phyloP scores from a whole-genome alignment of 768 basidiomycete species.

The Chalciporus chontae region DNA sequence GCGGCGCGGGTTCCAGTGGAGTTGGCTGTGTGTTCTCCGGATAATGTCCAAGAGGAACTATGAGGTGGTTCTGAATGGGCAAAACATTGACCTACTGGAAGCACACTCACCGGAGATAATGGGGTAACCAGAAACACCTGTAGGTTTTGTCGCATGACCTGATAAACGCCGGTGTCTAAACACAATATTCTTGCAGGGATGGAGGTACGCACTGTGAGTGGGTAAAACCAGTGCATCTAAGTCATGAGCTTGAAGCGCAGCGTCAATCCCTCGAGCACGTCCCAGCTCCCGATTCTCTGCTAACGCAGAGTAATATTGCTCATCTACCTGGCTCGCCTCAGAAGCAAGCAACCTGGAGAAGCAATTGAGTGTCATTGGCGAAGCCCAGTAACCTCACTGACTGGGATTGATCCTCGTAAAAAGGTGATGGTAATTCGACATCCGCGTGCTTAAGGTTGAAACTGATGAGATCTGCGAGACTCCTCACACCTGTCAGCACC shows the following conservation, averaged over 20 bases:
- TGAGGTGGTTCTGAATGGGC: slow-evolving; percentile 2
- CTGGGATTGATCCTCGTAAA: slow-evolving; percentile 37
- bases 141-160: slow-evolving; percentile 30
- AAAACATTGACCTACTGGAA: background rate
- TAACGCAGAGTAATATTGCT: slow-evolving; percentile 43
- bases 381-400: slow-evolving; percentile 8
- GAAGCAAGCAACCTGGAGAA: slow-evolving; percentile 21
- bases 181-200: background rate
- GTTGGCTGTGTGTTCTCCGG: slow-evolving; percentile 41
- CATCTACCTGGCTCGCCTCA: slow-evolving; percentile 31
- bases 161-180: background rate
- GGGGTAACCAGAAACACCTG: slow-evolving; percentile 63
- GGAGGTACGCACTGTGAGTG: slow-evolving; percentile 28
- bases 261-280: slow-evolving; percentile 52
- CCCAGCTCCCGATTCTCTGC: slow-evolving; percentile 48
- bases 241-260: slow-evolving; percentile 40
- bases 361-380: slow-evolving; percentile 4
- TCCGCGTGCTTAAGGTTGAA: slow-evolving; percentile 53
- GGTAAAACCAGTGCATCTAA: slow-evolving; percentile 55
- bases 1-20: slow-evolving; percentile 42
- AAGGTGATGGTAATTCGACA: slow-evolving; percentile 40
- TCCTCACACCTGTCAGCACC: slow-evolving; percentile 59
- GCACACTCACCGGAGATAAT: slow-evolving; percentile 53
- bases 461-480: slow-evolving; percentile 52
- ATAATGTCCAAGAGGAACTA: slow-evolving; percentile 60